Base-by-base conservation (phyloP, 345 rosid species). In the Pseudoturritis turrita region DNA sequence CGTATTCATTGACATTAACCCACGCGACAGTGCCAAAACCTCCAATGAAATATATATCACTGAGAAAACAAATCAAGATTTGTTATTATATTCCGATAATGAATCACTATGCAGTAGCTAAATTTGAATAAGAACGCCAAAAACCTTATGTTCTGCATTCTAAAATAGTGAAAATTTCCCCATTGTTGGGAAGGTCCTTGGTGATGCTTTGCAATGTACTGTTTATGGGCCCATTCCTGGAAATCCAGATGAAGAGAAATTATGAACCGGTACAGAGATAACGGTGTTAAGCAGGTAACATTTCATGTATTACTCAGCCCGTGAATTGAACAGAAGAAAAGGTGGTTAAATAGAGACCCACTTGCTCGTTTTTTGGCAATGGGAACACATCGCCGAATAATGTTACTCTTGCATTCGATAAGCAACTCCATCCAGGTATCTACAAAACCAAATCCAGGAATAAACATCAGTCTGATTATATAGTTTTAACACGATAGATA, bases 1-100 rank as follows among this genome's bases (percentile, higher is more conserved):
- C 96, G 1, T 89, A 91, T 79, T 95, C 98, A 75, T 82, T 83
- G 55, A 91, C 96, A 78, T 91, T 90, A 8, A 95, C 87, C 99
- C 99, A 95, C 19, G 99, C 98, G 72, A 91, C 97, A 39, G 98
- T 91, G 68, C 99, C 99, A 75, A 95, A 95, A 65, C 98, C 99
- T 53, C 99, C 99, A 65, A 95, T 89, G 81, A 95, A 95, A 77
- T 95, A 95, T 76, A 95, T 89, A 80, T 95, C 99, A 75, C 98
- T 91, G 76, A 56, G 58, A 56, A 46, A 12, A 54, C 18, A 76
- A 36, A 70, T 35, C 60, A 4, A 55, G 36, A 14, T 45, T n/a
- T 19, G 35, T 36, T 62, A 7, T 13, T 19, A 62, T n/a, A 31
- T 50, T 28, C 0, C 0, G 29, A 70, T 44, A 45, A 8, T 18